A percentile compares a stretch with the other conserved stretches of the same genome.
These are phyloP conservation scores for Solanum ossicruentum DNA, from an alignment of 257 asterid species.

Conservation along the genomic window DNA sequence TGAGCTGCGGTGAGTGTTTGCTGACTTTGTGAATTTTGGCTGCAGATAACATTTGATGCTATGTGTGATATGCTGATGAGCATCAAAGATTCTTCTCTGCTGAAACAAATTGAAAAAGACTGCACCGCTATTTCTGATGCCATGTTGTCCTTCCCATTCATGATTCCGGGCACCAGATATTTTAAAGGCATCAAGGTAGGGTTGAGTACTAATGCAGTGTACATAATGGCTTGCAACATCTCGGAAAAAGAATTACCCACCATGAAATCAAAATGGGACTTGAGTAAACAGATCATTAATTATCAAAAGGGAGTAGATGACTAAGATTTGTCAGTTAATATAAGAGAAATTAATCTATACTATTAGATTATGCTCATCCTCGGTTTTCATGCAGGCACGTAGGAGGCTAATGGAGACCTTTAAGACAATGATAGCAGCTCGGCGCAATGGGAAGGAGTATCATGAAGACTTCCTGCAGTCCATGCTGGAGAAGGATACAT, in stretches of 20 bases:
- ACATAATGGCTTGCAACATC: background rate
- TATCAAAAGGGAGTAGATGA: background rate
- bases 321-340: background rate
- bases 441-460: constrained; percentile 23
- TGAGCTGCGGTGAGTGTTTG: background rate
- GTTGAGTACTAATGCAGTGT: background rate
- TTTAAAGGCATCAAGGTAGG: constrained; percentile 43
- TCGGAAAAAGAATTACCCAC: background rate
- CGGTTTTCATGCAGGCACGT: constrained; percentile 27
- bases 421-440: constrained; percentile 16
- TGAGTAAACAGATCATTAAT: background rate
- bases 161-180: constrained; percentile 50
- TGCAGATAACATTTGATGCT: constrained; percentile 44
- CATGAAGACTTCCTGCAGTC: constrained; percentile 39
- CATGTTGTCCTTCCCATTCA: constrained; percentile 37
- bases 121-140: constrained; percentile 31
- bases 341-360: background rate
- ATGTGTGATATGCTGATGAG: constrained; percentile 46
- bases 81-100: constrained; percentile 20
- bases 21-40: background rate
- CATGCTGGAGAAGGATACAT: constrained; percentile 34
- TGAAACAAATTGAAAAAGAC: constrained; percentile 26
- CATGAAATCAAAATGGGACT: background rate
- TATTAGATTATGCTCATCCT: background rate
- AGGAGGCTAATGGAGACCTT: constrained; percentile 30